Evolutionary conservation across 2,329 filamentous ascomycete species (phyloP).

Genomic region (Penicillium occitanis): DNA sequence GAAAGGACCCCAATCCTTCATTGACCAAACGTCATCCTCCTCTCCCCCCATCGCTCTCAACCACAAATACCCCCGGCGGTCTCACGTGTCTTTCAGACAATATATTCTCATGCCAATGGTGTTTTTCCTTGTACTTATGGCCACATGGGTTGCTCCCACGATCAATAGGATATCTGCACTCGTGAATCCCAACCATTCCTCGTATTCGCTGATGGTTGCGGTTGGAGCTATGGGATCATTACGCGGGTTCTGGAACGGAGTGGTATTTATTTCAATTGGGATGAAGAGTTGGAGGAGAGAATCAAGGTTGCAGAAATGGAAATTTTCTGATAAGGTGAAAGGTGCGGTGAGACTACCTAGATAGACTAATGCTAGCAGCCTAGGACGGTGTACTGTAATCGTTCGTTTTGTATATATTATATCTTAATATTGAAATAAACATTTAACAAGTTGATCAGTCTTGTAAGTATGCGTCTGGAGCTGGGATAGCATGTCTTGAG

Average conservation of each 20-base stretch:
- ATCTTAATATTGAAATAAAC: background rate
- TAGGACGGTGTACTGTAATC: background rate
- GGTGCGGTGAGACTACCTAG: background rate
- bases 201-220: conserved; percentile 33
- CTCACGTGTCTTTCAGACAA: conserved; percentile 39
- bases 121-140: conserved; percentile 38
- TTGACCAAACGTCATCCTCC: background rate
- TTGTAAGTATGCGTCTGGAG: background rate
- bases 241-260: conserved; percentile 41
- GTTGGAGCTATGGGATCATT: conserved; percentile 39
- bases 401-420: background rate
- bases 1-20: background rate
- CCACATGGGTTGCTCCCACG: conserved; percentile 39
- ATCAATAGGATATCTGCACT: conserved; percentile 40
- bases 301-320: background rate
- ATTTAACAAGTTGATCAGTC: background rate
- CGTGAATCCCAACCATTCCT: conserved; percentile 29
- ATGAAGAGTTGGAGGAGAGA: conserved; percentile 34
- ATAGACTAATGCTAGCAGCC: background rate
- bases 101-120: conserved; percentile 43
- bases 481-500: background rate
- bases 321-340: background rate
- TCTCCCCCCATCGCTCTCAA: background rate
- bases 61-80: conserved; percentile 19
- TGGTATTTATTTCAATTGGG: conserved; percentile 40